Conservation (phyloP, 83 land plant species). For the Picea mariana region DNA sequence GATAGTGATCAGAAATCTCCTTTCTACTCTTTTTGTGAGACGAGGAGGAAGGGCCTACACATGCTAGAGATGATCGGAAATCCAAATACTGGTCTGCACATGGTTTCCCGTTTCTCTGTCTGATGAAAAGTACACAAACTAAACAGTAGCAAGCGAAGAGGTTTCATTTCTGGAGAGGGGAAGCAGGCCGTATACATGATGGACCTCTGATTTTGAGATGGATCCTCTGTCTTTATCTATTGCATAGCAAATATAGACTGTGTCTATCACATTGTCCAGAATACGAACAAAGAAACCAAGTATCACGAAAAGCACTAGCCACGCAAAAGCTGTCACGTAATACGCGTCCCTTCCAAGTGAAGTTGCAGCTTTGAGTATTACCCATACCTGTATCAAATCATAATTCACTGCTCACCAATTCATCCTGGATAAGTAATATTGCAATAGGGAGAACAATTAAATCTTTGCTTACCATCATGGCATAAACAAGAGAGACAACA, state of each 20-base stretch:
- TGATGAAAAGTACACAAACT: too few relatives aligned
- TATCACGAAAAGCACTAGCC: slow-evolving; percentile 35
- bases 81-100: too few relatives aligned
- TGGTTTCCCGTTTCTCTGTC: too few relatives aligned
- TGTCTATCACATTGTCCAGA: slow-evolving; percentile 44
- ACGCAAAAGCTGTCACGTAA: slow-evolving; percentile 24
- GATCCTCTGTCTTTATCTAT: slow-evolving; percentile 47
- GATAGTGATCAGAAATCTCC: too few relatives aligned
- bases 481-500: too few relatives aligned
- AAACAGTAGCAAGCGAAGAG: slow-evolving; percentile 31
- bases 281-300: slow-evolving; percentile 31
- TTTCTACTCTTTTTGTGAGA: too few relatives aligned
- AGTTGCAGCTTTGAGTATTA: slow-evolving; percentile 17
- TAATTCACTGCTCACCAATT: too few relatives aligned
- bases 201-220: slow-evolving; percentile 41
- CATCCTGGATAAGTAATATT: too few relatives aligned
- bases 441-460: background rate
- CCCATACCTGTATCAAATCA: slow-evolving; percentile 26
- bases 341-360: slow-evolving; percentile 18
- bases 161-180: slow-evolving; percentile 40
- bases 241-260: slow-evolving; percentile 54
- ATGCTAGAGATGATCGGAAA: too few relatives aligned
- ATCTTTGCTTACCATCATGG: slow-evolving; percentile 12
- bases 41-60: too few relatives aligned
- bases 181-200: slow-evolving; percentile 41